These are phyloP conservation scores for Phytophthora sansomeana DNA, from an alignment of 352 stramenopile genomes.

Conservation along the genomic window DNA sequence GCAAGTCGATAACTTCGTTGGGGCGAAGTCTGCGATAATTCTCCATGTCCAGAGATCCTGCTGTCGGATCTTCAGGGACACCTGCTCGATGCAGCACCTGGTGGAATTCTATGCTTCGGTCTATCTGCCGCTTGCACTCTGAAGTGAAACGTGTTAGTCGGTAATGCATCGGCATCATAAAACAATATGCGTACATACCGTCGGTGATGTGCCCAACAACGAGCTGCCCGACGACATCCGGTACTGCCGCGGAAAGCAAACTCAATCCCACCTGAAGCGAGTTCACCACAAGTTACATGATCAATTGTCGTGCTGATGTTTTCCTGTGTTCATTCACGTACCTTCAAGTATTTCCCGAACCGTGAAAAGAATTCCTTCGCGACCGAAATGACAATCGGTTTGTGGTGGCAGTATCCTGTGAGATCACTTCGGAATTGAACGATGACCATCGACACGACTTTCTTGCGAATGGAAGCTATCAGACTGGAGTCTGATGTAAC, in stretches of 20 bases:
- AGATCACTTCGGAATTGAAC: constrained; percentile 16
- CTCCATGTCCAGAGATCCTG: constrained; percentile 12
- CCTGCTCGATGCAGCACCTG: constrained; percentile 4
- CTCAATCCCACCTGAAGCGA: constrained; percentile 2
- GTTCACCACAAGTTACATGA: no score
- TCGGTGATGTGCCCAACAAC: constrained; percentile 4
- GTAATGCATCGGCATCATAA: neutral
- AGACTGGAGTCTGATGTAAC: neutral
- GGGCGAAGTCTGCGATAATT: constrained; percentile 5
- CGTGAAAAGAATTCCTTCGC: neutral
- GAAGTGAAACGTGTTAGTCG: neutral
- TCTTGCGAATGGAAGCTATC: neutral
- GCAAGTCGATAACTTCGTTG: constrained; percentile 14
- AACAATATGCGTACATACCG: constrained; percentile 1
- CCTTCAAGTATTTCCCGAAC: constrained; percentile 11
- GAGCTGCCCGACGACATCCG: constrained; percentile 2
- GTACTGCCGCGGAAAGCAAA: neutral
- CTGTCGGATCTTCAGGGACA: neutral
- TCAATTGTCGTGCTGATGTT: no score
- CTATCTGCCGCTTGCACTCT: constrained; percentile 17
- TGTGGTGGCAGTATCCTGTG: constrained; percentile 8
- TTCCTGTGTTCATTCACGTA: neutral
- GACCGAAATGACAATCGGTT: constrained; percentile 1
- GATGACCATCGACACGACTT: neutral
- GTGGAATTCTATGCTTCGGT: constrained; percentile 13